These are phyloP conservation scores for Saitozyma sp. DNA, from an alignment of 768 basidiomycete species.

Conservation along the genomic window DNA sequence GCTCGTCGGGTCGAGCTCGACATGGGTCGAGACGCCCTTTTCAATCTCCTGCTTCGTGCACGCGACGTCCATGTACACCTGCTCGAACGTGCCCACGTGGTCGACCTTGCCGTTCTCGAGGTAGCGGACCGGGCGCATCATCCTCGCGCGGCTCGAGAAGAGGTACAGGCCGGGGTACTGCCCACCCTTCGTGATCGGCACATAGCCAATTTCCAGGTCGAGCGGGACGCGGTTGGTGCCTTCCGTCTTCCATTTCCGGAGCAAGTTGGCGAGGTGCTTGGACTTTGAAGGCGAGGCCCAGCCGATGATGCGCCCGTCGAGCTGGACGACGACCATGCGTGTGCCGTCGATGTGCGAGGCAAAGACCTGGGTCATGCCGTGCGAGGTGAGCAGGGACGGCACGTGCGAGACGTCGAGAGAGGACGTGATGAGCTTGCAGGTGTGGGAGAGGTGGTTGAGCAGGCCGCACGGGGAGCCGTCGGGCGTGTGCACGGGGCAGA, in stretches of 20 bases:
- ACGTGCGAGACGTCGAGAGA: conserved; percentile 75
- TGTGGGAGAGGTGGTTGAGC: conserved; percentile 90
- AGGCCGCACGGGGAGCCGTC: conserved; percentile 98
- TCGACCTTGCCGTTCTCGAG: conserved; percentile 81
- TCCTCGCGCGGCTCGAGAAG: conserved; percentile 79
- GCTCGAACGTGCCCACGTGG: conserved; percentile 93
- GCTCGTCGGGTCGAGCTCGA: conserved; percentile 91
- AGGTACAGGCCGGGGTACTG: conserved; percentile 96
- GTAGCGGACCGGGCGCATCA: conserved; percentile 98
- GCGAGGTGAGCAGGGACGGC: conserved; percentile 73
- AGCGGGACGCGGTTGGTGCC: conserved; percentile 75
- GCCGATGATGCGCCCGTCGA: conserved; percentile 93
- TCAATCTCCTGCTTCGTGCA: conserved; percentile 82
- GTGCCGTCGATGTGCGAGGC: conserved; percentile 76
- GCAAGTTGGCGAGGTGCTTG: conserved; percentile 73
- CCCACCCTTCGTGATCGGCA: conserved; percentile 84
- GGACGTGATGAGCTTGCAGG: conserved; percentile 83
- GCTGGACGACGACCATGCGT: conserved; percentile 80
- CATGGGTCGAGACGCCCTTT: conserved; percentile 74
- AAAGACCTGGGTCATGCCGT: conserved; percentile 94
- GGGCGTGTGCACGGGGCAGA: conserved; percentile 98
- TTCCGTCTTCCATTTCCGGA: conserved; percentile 95
- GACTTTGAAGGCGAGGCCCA: conserved; percentile 80
- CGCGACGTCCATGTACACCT: conserved; percentile 99
- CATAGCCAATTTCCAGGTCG: conserved; percentile 91